Percentiles rank a stretch among this genome's conserved stretches.
These are phyloP conservation scores for Paramecium sexaurelia DNA, from an alignment of 73 alveolate species.

Conservation along the genomic window DNA sequence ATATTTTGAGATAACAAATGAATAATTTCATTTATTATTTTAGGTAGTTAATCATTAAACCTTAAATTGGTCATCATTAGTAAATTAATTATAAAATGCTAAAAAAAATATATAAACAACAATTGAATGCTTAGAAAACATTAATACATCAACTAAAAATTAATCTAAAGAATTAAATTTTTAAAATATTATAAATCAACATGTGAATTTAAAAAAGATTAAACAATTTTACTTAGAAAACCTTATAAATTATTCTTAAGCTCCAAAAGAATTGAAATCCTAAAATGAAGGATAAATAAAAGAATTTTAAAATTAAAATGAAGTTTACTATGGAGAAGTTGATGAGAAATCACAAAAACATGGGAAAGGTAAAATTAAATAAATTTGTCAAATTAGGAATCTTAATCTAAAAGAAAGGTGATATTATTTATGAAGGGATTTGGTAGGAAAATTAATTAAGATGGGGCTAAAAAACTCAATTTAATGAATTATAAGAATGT, in stretches of 20 bases:
- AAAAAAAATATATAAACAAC: not conserved
- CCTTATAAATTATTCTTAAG: not conserved
- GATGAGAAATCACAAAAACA: not conserved
- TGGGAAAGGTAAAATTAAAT: not conserved
- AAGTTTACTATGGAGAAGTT: not conserved
- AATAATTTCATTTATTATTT: not conserved
- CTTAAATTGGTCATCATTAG: not conserved
- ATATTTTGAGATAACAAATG: not conserved
- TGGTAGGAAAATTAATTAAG: not conserved
- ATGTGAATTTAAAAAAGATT: not conserved
- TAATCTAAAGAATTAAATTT: not conserved
- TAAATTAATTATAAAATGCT: not conserved
- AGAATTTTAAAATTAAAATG: not conserved
- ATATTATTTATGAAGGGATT: not conserved
- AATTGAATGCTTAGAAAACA: not conserved
- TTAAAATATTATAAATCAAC: not conserved
- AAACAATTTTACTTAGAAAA: not conserved
- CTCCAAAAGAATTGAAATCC: not conserved
- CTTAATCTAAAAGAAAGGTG: not conserved
- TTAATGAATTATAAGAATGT: not conserved
- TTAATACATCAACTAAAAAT: not conserved
- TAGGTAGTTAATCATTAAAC: not conserved
- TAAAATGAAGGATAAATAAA: not conserved
- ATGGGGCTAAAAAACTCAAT: slow-evolving; percentile 15
- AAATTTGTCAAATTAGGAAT: not conserved